Evolutionary conservation across 768 basidiomycete genomes (phyloP), one percentile per base, ranked within the genome.

Genomic region (Fomitopsis serialis): DNA sequence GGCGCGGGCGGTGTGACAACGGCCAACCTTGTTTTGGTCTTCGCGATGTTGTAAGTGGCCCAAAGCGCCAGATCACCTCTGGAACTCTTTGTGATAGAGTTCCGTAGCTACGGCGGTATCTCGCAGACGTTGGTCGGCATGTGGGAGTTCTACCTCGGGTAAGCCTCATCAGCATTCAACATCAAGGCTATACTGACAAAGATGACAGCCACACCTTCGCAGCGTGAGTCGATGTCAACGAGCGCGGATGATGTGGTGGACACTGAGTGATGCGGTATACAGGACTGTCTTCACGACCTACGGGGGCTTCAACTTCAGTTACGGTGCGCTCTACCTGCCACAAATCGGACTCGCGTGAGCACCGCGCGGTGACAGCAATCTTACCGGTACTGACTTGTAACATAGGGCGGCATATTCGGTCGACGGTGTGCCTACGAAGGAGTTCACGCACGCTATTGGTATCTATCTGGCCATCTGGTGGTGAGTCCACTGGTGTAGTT

Each of bases 111-210:
- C 22, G 50, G 50, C 29, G 50, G 50, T 25, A 51, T 51, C 23
- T 51, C 50, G n/a, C 50, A 51, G 42, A 51, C 50, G 29, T 51
- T 51, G 50, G 50, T 51, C 50, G 50, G 50, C 13, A 51, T 51
- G 50, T 51, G 50, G 50, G 50, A 51, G 42, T 42, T 42, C 17
- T 51, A 42, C 42, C 50, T 51, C 40, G 50, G 50, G 50, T 51
- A 43, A n/a, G 42, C 12, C 13, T 3, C 5, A 21, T 10, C 46
- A 45, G 22, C 19, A 15, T 15, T 45, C 8, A 5, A 5, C 3
- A 45, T 45, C 27, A 8, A 37, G 22, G 11, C 9, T 2, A 7
- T 40, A 34, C 35, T 50, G 23, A 50, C 23, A 12, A 17, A 4
- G 4, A 8, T 43, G 7, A 12, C 37, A 51, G 50, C 23, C 22